Percentiles rank a stretch among this genome's conserved stretches.
phyloP scores from a whole-genome alignment of 768 basidiomycete genomes.

The Mrakia blollopis region DNA sequence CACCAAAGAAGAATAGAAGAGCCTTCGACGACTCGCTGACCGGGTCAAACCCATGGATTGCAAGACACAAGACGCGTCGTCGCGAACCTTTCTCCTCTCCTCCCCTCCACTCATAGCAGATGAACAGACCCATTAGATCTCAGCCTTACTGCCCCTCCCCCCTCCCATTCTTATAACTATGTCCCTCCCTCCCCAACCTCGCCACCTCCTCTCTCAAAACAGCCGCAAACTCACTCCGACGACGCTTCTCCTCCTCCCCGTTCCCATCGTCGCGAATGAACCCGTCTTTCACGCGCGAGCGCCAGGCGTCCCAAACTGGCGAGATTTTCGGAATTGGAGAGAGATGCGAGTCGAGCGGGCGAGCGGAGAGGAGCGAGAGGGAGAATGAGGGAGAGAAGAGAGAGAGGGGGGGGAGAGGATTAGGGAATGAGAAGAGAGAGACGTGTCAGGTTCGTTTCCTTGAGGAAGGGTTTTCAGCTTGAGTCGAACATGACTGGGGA shows the following conservation, averaged over 20 bases:
- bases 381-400: neutral
- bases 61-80: too few species aligned
- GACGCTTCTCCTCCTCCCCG: constrained; percentile 9
- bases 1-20: too few species aligned
- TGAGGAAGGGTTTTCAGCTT: neutral
- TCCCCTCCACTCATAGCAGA: too few species aligned
- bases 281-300: neutral
- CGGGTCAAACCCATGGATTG: too few species aligned
- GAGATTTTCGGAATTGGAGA: too few species aligned
- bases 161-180: neutral
- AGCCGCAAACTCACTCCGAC: constrained; percentile 12
- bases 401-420: neutral
- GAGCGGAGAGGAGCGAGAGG: neutral
- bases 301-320: constrained; percentile 24
- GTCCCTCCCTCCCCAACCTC: constrained; percentile 3
- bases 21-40: too few species aligned
- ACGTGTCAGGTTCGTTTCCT: too few species aligned
- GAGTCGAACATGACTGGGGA: neutral
- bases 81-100: too few species aligned
- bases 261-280: constrained; percentile 15
- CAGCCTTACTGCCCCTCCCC: neutral
- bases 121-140: too few species aligned
- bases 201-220: constrained; percentile 7
- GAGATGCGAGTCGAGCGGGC: too few species aligned
- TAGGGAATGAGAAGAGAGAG: neutral